Evolutionary conservation across 139 green algal genomes (phyloP).

Genomic region (Eudorina sp.): DNA sequence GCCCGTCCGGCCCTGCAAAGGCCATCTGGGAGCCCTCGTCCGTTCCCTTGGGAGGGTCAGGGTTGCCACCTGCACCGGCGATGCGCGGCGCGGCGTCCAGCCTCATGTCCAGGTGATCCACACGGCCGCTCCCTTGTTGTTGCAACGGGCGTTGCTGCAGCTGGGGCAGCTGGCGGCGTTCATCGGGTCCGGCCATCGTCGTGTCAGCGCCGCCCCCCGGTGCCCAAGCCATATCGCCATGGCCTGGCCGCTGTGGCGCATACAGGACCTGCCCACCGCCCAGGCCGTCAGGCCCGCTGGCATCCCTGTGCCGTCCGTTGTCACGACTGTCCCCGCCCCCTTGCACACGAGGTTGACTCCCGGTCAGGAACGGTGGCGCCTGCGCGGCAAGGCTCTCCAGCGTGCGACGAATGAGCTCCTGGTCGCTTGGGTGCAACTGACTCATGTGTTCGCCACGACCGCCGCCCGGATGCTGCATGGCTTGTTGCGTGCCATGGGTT

Average conservation of each 20-base stretch:
- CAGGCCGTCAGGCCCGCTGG: neutral
- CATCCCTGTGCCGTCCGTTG: neutral
- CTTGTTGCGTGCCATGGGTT: neutral
- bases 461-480: neutral
- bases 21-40: too few relatives aligned
- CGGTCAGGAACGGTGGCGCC: neutral
- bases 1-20: too few relatives aligned
- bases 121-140: too few relatives aligned
- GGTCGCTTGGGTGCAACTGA: neutral
- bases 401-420: constrained; percentile 4
- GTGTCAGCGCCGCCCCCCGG: neutral
- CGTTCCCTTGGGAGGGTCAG: too few relatives aligned
- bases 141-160: too few relatives aligned
- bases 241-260: neutral
- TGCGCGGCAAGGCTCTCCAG: neutral
- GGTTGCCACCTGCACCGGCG: too few relatives aligned
- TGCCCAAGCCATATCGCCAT: neutral
- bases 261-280: neutral
- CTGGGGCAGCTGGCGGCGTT: too few relatives aligned
- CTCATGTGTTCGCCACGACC: neutral
- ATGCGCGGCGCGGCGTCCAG: too few relatives aligned
- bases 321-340: neutral
- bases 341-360: too few relatives aligned
- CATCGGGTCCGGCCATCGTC: too few relatives aligned
- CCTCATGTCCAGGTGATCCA: too few relatives aligned